phyloP scores from a whole-genome alignment of 2,329 filamentous ascomycete genomes.

The Metarhizium guizhouense region DNA sequence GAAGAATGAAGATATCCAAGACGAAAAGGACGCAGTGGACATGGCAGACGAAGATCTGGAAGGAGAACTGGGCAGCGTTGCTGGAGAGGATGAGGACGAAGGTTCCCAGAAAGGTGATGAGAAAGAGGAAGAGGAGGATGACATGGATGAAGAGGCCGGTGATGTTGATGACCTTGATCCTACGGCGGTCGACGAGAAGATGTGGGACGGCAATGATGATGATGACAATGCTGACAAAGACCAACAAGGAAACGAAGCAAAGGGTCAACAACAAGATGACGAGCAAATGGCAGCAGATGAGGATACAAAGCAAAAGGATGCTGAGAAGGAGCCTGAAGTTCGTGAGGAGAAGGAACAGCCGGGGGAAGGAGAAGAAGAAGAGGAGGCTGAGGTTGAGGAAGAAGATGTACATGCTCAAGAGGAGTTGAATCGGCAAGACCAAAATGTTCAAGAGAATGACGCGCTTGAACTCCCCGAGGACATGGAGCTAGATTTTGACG shows the following conservation, averaged over 20 bases:
- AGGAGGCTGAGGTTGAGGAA: constrained; percentile 52
- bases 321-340: constrained; percentile 41
- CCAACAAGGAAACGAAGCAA: constrained; percentile 63
- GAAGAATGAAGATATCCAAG: constrained; percentile 57
- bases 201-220: constrained; percentile 86
- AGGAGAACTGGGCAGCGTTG: constrained; percentile 63
- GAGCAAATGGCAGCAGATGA: constrained; percentile 52
- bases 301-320: constrained; percentile 37
- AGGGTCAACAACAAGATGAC: constrained; percentile 58
- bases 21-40: constrained; percentile 79
- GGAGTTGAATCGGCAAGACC: constrained; percentile 53
- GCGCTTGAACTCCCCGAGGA: constrained; percentile 80
- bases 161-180: constrained; percentile 87
- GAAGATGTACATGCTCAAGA: constrained; percentile 47
- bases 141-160: constrained; percentile 83
- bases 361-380: constrained; percentile 22
- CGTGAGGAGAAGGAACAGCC: constrained; percentile 24
- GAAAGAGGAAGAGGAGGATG: constrained; percentile 57
- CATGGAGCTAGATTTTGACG: constrained; percentile 75
- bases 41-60: constrained; percentile 90
- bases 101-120: constrained; percentile 54
- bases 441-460: constrained; percentile 73
- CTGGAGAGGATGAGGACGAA: constrained; percentile 52
- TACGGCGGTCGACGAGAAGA: constrained; percentile 90
- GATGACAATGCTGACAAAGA: constrained; percentile 77